A percentile compares a stretch with the other conserved stretches of the same genome.
phyloP scores from a whole-genome alignment of 1,284 basidiomycete genomes.

The Boletellus sp. region DNA sequence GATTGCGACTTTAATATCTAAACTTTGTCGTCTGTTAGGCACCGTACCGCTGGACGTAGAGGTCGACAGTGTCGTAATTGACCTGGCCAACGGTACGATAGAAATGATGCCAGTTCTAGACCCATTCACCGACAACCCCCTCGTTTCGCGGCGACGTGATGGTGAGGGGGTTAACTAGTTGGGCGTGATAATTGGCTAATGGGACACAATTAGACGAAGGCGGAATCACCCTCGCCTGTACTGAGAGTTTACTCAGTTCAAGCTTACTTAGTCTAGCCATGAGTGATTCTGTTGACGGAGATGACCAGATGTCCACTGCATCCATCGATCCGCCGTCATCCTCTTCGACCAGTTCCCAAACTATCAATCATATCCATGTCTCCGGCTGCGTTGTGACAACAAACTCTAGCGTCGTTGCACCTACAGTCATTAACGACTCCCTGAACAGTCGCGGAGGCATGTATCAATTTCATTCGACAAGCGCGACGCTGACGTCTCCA shows the following conservation, averaged over 20 bases:
- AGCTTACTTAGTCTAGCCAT: too few species aligned
- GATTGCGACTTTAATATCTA: not conserved
- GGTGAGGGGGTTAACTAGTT: constrained; percentile 5
- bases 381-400: constrained; percentile 6
- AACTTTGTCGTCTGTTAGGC: not conserved
- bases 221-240: constrained; percentile 1
- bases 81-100: constrained; percentile 7
- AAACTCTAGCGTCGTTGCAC: not conserved
- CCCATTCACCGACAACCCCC: constrained; percentile 9
- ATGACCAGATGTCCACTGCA: not conserved
- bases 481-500: too few species aligned
- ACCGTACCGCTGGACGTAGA: not conserved
- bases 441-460: too few species aligned
- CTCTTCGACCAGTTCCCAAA: not conserved
- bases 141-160: constrained; percentile 7
- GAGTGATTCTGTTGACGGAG: not conserved
- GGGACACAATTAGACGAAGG: constrained; percentile 8
- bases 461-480: too few species aligned
- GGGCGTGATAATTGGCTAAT: not conserved
- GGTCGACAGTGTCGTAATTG: not conserved
- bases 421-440: not conserved
- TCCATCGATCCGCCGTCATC: not conserved
- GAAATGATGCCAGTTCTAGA: not conserved
- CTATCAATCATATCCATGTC: not conserved
- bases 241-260: constrained; percentile 3